phyloP scores from a whole-genome alignment of 73 alveolate species.

The Paramecium sonneborni region DNA sequence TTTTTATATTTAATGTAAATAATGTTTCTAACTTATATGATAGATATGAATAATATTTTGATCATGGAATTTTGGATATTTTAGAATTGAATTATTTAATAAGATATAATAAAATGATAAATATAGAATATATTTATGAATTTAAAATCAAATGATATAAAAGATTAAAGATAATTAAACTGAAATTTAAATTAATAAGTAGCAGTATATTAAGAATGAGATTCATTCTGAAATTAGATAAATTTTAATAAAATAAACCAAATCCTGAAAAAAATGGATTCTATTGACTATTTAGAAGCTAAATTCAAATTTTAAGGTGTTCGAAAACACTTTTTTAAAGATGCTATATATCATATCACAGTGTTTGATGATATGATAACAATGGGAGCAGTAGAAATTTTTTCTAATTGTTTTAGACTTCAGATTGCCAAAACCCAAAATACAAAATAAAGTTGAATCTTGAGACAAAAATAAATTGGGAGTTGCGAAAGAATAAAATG shows the following conservation, averaged over 20 bases:
- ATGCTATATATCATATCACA: not conserved
- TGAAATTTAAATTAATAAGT: not conserved
- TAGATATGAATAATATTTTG: too few relatives aligned
- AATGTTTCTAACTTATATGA: too few relatives aligned
- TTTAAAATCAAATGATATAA: not conserved
- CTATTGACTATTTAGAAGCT: conserved; percentile 15
- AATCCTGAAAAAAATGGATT: not conserved
- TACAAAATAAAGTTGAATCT: not conserved
- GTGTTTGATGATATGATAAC: conserved; percentile 21
- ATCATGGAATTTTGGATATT: too few relatives aligned
- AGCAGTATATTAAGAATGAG: not conserved
- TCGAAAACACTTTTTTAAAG: not conserved
- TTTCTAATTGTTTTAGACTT: not conserved
- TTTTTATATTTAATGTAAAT: too few relatives aligned
- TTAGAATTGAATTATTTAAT: too few relatives aligned
- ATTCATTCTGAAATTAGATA: not conserved
- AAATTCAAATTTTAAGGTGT: conserved; percentile 23
- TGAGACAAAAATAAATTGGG: not conserved
- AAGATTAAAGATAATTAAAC: not conserved
- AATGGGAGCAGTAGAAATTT: not conserved
- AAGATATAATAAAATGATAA: too few relatives aligned
- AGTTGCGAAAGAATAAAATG: not conserved
- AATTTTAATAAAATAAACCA: not conserved
- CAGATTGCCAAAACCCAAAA: conserved; percentile 6
- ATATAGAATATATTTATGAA: not conserved